These are phyloP conservation scores for Raphanus raphanistrum DNA, from an alignment of 345 rosid genomes.

Conservation along the genomic window DNA sequence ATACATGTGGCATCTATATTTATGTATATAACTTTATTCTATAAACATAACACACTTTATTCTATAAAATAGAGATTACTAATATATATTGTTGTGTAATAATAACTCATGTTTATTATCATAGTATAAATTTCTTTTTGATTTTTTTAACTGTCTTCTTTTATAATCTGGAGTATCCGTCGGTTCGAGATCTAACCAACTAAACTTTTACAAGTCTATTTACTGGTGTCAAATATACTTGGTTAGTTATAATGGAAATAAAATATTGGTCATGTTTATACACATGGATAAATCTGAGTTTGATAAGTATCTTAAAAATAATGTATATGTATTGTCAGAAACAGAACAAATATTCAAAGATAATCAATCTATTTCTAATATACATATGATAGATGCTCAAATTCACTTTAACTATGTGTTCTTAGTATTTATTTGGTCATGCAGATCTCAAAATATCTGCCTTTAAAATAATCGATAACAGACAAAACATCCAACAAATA, in stretches of 20 bases:
- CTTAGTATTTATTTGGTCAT: neutral
- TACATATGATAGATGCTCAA: too few relatives aligned
- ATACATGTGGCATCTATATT: neutral
- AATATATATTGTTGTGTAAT: neutral
- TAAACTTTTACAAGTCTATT: too few relatives aligned
- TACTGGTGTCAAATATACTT: too few relatives aligned
- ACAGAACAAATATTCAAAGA: neutral
- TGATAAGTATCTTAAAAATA: too few relatives aligned
- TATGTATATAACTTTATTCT: neutral
- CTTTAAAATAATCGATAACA: neutral
- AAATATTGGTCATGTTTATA: too few relatives aligned
- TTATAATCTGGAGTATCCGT: too few relatives aligned
- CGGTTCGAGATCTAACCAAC: too few relatives aligned
- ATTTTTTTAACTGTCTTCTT: neutral
- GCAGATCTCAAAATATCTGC: constrained; percentile 8
- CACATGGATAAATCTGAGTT: too few relatives aligned
- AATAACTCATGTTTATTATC: neutral
- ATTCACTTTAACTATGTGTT: neutral
- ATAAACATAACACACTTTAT: neutral
- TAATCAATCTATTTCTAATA: too few relatives aligned
- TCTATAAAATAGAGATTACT: neutral
- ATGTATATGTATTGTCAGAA: neutral
- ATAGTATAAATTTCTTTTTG: neutral
- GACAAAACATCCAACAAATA: constrained; percentile 26
- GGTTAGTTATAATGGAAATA: too few relatives aligned